Base-by-base conservation (phyloP, 495 filamentous ascomycete genomes). In the Penicillium pulvis region DNA sequence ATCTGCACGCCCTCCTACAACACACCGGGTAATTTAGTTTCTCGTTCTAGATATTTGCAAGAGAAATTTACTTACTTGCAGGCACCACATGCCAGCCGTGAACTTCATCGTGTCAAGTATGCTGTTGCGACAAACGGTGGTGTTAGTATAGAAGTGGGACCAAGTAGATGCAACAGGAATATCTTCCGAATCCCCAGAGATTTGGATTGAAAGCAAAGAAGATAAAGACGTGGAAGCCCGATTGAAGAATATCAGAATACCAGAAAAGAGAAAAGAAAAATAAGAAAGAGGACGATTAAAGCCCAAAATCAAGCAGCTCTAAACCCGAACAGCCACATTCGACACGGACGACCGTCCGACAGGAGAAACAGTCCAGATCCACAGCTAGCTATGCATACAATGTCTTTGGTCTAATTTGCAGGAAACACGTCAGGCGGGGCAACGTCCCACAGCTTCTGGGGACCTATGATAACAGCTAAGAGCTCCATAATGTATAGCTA, bases 11-110 rank as follows among this genome's bases (percentile, higher is more conserved):
- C 46, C 26, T 49, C 46, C 46, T 49, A 49, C 9, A 17, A 16
- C 4, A 30, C 12, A n/a, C 5, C 16, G 5, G 6, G 12, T 47
- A 14, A 24, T 20, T 45, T 12, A 26, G 24, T 47, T 59, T 63
- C 36, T 75, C 62, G 45, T 76, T 70, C 73, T 77, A 50, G n/a
- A 55, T 1, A 12, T 20, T 11, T 14, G 5, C 26, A 20, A 3
- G 24, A 26, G n/a, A 20, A n/a, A 23, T 26, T 1, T 33, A 61
- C 64, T 44, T 64, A 76, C 75, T 53, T 68, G 65, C 41, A 78
- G 60, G 33, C 67, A 69, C 74, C 75, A 77, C 75, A 77, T 79
- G 50, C 75, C 74, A 39, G 73, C 69, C 1, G 75, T 79, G 63
- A 79, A 79, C 69, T 76, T 79, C 75, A 79, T 79, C 19, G 58